These are phyloP conservation scores for Petrea volubilis DNA, from an alignment of 257 asterid genomes.

Conservation along the genomic window DNA sequence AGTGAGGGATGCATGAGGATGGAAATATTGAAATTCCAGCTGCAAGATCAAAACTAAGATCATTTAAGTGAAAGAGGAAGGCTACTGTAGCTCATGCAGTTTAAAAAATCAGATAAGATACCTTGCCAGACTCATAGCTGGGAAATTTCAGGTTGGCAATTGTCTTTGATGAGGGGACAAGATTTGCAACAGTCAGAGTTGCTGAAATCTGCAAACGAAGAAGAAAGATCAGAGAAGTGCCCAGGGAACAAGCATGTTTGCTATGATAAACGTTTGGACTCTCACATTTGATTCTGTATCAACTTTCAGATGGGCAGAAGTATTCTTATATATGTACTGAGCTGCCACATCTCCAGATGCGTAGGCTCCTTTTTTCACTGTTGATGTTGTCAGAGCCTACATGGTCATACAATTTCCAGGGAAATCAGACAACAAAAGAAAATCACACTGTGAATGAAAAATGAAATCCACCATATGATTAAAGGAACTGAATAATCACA, in stretches of 20 bases:
- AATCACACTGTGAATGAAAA: not conserved
- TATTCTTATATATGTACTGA: slow-evolving; percentile 61
- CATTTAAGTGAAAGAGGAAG: slow-evolving; percentile 11
- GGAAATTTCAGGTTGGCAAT: slow-evolving; percentile 70
- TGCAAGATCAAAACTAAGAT: slow-evolving; percentile 28
- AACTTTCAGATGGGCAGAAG: slow-evolving; percentile 67
- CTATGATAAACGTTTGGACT: slow-evolving; percentile 14
- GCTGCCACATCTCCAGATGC: slow-evolving; percentile 86
- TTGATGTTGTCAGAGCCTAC: slow-evolving; percentile 82
- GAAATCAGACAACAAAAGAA: slow-evolving; percentile 1
- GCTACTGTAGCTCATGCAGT: not conserved
- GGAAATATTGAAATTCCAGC: slow-evolving; percentile 82
- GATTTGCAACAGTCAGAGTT: slow-evolving; percentile 47
- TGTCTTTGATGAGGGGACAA: slow-evolving; percentile 75
- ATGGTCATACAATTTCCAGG: not conserved
- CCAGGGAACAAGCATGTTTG: not conserved
- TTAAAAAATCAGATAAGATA: slow-evolving; percentile 19
- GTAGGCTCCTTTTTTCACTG: slow-evolving; percentile 79
- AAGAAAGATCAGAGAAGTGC: slow-evolving; percentile 17
- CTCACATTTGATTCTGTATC: slow-evolving; percentile 90
- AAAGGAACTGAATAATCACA: not conserved
- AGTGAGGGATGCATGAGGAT: slow-evolving; percentile 76
- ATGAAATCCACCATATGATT: not conserved
- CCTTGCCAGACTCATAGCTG: slow-evolving; percentile 83
- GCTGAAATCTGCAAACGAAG: slow-evolving; percentile 55